phyloP scores from a whole-genome alignment of 768 basidiomycete genomes.

The Amanita rubescens region DNA sequence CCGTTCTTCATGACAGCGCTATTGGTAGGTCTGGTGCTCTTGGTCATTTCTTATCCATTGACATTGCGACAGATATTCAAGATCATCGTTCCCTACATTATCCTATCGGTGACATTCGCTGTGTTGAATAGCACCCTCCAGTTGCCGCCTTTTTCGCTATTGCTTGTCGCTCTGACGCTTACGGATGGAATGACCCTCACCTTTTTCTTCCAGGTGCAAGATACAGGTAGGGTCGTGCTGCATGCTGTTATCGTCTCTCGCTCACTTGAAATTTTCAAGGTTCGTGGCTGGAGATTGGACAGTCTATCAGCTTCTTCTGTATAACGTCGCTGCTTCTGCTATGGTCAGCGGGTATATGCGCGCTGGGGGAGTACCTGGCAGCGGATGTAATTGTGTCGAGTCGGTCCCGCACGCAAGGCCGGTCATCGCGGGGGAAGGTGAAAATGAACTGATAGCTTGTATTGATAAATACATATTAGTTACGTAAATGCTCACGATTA shows the following conservation, averaged over 20 bases:
- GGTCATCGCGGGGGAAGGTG: background rate
- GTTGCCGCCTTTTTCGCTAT: constrained; percentile 74
- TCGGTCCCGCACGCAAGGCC: background rate
- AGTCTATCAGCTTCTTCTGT: constrained; percentile 83
- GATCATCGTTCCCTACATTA: constrained; percentile 72
- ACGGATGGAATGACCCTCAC: constrained; percentile 77
- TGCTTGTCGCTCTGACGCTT: constrained; percentile 68
- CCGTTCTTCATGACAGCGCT: constrained; percentile 78
- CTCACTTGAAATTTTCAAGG: constrained; percentile 28
- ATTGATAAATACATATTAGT: background rate
- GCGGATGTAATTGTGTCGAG: constrained; percentile 24
- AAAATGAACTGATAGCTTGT: background rate
- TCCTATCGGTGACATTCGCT: constrained; percentile 63
- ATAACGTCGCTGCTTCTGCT: constrained; percentile 73
- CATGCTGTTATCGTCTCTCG: background rate
- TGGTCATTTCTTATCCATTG: background rate
- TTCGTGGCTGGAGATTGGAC: constrained; percentile 86
- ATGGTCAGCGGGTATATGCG: constrained; percentile 74
- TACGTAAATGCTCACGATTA: background rate
- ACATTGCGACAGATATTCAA: constrained; percentile 56
- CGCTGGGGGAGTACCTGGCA: constrained; percentile 67
- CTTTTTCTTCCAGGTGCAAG: constrained; percentile 80
- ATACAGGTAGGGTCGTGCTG: constrained; percentile 46
- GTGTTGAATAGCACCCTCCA: constrained; percentile 58
- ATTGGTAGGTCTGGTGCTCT: constrained; percentile 38